Percentiles rank a stretch among this genome's conserved stretches.
Conservation (phyloP, 345 rosid genomes). For the Hypericum perforatum region DNA sequence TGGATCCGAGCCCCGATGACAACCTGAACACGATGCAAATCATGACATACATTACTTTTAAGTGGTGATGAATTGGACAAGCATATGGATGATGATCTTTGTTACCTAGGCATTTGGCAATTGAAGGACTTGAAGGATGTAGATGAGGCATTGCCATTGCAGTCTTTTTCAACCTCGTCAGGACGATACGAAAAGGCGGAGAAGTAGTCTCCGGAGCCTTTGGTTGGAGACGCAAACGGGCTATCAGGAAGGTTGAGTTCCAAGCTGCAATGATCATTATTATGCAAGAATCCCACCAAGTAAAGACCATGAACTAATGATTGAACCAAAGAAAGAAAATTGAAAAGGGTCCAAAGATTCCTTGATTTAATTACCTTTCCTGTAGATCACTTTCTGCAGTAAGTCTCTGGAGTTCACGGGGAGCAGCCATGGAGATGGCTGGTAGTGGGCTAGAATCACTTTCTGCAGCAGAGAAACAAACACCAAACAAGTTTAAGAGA, state of each 20-base stretch:
- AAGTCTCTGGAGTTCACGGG: constrained; percentile 19
- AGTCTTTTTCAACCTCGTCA: constrained; percentile 31
- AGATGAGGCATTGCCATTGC: constrained; percentile 20
- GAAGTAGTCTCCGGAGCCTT: constrained; percentile 21
- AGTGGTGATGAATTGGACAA: background rate
- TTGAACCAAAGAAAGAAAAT: background rate
- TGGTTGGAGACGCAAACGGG: constrained; percentile 54
- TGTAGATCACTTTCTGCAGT: constrained; percentile 20
- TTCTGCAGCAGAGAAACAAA: constrained; percentile 25
- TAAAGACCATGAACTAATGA: background rate
- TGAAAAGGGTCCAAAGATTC: background rate
- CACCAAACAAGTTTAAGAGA: background rate
- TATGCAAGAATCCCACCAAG: background rate
- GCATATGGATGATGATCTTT: background rate
- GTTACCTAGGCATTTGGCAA: constrained; percentile 71
- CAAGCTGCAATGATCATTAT: constrained; percentile 25
- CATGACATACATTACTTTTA: background rate
- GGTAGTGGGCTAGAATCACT: constrained; percentile 28
- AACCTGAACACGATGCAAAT: constrained; percentile 26
- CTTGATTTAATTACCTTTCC: constrained; percentile 26
- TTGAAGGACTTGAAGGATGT: constrained; percentile 55
- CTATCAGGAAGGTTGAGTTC: constrained; percentile 71
- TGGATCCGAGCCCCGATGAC: constrained; percentile 47
- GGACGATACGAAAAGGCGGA: constrained; percentile 21
- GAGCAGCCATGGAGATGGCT: constrained; percentile 9